Percentiles rank a stretch among this genome's conserved stretches.
phyloP scores from a whole-genome alignment of 2,329 filamentous ascomycete genomes.

The Rhinocladiella mackenziei region DNA sequence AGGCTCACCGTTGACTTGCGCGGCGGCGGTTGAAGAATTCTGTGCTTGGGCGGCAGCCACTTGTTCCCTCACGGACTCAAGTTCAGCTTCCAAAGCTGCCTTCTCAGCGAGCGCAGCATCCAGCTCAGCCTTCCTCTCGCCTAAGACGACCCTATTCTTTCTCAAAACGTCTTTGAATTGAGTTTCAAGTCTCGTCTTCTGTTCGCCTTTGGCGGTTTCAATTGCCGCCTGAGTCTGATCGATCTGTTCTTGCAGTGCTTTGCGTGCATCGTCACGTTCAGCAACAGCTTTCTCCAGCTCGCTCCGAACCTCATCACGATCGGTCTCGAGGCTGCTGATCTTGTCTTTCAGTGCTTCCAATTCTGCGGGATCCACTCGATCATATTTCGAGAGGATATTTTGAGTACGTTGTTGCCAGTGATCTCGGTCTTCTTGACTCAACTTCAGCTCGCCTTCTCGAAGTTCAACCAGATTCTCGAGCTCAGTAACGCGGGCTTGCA shows the following conservation, averaged over 20 bases:
- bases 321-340: slow-evolving; percentile 61
- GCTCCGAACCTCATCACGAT: slow-evolving; percentile 62
- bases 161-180: slow-evolving; percentile 55
- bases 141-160: slow-evolving; percentile 63
- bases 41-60: slow-evolving; percentile 58
- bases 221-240: slow-evolving; percentile 48
- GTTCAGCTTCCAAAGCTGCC: slow-evolving; percentile 62
- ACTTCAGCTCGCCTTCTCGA: slow-evolving; percentile 80
- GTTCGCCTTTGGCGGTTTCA: slow-evolving; percentile 48
- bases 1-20: slow-evolving; percentile 42
- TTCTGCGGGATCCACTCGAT: slow-evolving; percentile 88
- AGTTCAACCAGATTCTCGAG: slow-evolving; percentile 76
- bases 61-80: slow-evolving; percentile 60
- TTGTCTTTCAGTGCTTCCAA: slow-evolving; percentile 83
- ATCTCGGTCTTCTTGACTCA: slow-evolving; percentile 87
- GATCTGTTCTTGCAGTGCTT: slow-evolving; percentile 47
- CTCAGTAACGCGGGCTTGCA: slow-evolving; percentile 75
- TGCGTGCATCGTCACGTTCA: slow-evolving; percentile 41
- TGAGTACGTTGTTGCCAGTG: slow-evolving; percentile 94
- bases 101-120: slow-evolving; percentile 58
- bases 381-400: slow-evolving; percentile 92
- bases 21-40: slow-evolving; percentile 31
- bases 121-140: slow-evolving; percentile 48
- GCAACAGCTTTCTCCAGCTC: slow-evolving; percentile 50
- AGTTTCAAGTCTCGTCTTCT: slow-evolving; percentile 44